Evolutionary conservation across 2,329 filamentous ascomycete species (phyloP), one percentile per base, ranked within the genome.

Genomic region (Trichoderma semiorbis): DNA sequence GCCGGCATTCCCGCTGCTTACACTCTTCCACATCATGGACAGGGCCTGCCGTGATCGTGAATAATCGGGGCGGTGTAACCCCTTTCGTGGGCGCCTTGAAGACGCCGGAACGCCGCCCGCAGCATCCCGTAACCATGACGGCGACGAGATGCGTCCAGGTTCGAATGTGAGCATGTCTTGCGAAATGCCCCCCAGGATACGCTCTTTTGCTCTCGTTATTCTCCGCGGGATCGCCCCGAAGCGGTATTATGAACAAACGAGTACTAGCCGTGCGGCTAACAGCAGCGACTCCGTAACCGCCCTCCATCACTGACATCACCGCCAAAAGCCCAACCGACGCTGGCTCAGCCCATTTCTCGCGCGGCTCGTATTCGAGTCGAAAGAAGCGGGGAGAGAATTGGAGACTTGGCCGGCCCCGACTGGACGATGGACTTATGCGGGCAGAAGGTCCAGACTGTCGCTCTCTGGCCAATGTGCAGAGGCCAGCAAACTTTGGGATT

Each of bases 1-100:
- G 70, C 63, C 70, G 63, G 57, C 70, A 57, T 61, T 68, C 70
- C 70, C 70, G 57, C 70, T 43, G 62, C 43, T 50, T 21, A 21
- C 43, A n/a, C 43, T 68, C 34, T 58, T 28, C 28, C 26, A 12
- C 28, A 12, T 50, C 28, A 24, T 24, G 30, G 28, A 53, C 28
- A 68, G 39, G 66, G 36, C 63, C 28, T 5, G 32, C 16, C 66
- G 34, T 61, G 55, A 34, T 60, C 26, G 60, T 34, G 61, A 71
- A 67, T 39, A 65, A 71, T 71, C 57, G 63, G 63, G 69, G 69
- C 69, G 55, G 69, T 71, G 69, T 64, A 71, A 24, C 50, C 60
- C 50, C 69, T 62, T 65, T 69, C 39, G 66, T 67, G 32, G 64
- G 28, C 50, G 58, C 47, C 39, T 58, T 58, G 18, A 53, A 53